phyloP scores from a whole-genome alignment of 1,284 basidiomycete species.

The Heterobasidion annosum region DNA sequence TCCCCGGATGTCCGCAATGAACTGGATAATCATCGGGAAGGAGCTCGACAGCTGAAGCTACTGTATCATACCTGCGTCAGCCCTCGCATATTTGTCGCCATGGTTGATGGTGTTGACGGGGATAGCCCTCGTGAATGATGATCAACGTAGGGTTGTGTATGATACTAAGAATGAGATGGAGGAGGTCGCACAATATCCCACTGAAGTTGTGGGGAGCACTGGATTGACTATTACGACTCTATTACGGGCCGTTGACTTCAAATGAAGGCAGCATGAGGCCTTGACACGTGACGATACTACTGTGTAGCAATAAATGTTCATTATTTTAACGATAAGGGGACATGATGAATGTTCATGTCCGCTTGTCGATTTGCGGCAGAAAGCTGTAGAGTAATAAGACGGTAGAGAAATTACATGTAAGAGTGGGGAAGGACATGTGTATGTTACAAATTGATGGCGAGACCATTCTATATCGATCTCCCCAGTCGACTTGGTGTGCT shows the following conservation, averaged over 20 bases:
- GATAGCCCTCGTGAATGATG: background rate
- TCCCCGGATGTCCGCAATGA: slow-evolving; percentile 97
- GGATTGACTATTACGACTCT: too few species aligned
- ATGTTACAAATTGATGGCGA: background rate
- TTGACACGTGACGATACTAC: too few species aligned
- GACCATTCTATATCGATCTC: background rate
- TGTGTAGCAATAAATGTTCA: too few species aligned
- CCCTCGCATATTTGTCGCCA: slow-evolving; percentile 86
- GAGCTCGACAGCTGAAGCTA: background rate
- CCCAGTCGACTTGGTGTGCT: slow-evolving; percentile 51
- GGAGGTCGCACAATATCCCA: too few species aligned
- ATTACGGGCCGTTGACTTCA: too few species aligned
- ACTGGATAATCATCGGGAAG: slow-evolving; percentile 39
- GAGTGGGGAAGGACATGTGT: background rate
- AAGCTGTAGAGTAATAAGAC: background rate
- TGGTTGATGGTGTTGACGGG: slow-evolving; percentile 18
- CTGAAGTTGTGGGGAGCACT: too few species aligned
- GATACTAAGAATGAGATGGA: too few species aligned
- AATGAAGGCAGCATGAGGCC: too few species aligned
- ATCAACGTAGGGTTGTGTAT: background rate
- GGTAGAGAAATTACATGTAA: background rate
- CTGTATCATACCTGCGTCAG: slow-evolving; percentile 66
- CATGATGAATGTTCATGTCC: too few species aligned
- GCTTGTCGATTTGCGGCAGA: background rate
- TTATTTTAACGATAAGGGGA: too few species aligned